Base-by-base conservation (phyloP, 495 filamentous ascomycete genomes). In the Aspergillus hancockii region DNA sequence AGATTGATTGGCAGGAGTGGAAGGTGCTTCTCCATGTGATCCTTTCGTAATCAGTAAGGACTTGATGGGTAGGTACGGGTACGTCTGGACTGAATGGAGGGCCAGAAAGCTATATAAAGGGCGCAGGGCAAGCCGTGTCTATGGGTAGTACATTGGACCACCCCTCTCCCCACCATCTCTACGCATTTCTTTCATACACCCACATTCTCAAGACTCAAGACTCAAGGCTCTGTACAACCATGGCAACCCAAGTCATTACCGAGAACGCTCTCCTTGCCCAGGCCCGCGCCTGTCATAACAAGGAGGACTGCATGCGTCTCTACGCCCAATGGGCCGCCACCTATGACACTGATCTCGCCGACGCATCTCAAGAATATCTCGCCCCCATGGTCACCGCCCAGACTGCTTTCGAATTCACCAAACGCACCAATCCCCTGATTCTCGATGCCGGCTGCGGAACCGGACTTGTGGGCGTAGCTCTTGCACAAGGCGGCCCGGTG, bases 401-500 rank as follows among this genome's bases (percentile, higher is more conserved):
- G 21, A 63, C 73, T 0, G 70, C 72, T 16, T 49, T 74, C 40
- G 60, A 58, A 36, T 61, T 49, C 59, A 67, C 43, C 21, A 61
- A 34, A 13, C 51, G 65, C 12, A 46, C 61, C 31, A 57, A 66
- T 19, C 68, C 63, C 8, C 53, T 62, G 13, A 66, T 80, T 41
- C 71, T 81, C 0, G 79, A 81, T 54, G 79, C 79, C 31, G 79
- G 77, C 28, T 81, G 79, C 59, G 79, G 79, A 28, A 81, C 75
- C 6, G 79, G 79, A 0, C 68, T 79, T 7, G 75, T 75, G 5
- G 76, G 73, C 3, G 62, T 71, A 28, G 74, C 67, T 8, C 74
- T 80, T n/a, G 60, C 67, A n/a, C 55, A 66, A 22, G 52, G 63
- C 46, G 64, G 69, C 1, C 63, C 66, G 0, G 64, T 62, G 10